Percentiles rank a stretch among this genome's conserved stretches.
These are phyloP conservation scores for Lanmaoa rubissima DNA, from an alignment of 768 basidiomycete genomes.

Conservation along the genomic window DNA sequence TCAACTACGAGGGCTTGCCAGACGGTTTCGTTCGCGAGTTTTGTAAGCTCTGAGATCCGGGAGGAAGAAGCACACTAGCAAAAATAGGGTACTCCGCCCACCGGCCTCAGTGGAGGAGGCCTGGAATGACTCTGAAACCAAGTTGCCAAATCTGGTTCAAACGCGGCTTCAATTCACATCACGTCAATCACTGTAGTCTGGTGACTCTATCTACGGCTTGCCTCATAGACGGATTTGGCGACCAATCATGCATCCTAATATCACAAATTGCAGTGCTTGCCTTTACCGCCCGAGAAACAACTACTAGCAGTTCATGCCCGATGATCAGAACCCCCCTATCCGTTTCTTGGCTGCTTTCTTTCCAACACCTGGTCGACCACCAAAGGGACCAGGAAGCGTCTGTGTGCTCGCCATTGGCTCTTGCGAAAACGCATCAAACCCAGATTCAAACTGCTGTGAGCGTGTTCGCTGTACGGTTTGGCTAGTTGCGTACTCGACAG, in stretches of 20 bases:
- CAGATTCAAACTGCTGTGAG: constrained; percentile 17
- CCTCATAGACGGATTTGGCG: too few species aligned
- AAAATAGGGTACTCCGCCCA: constrained; percentile 24
- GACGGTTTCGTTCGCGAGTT: constrained; percentile 14
- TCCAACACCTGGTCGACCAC: constrained; percentile 48
- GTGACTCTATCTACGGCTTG: too few species aligned
- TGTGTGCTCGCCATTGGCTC: constrained; percentile 63
- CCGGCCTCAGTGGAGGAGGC: constrained; percentile 12
- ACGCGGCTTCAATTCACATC: background rate
- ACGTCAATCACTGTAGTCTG: background rate
- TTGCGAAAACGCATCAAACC: constrained; percentile 34
- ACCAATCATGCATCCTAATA: too few species aligned
- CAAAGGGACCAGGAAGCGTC: constrained; percentile 66
- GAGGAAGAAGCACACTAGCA: constrained; percentile 17
- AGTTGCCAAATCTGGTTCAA: constrained; percentile 20
- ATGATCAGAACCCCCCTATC: constrained; percentile 66
- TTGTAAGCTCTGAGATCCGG: constrained; percentile 11
- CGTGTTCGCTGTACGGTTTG: constrained; percentile 15
- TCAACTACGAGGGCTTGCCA: constrained; percentile 24
- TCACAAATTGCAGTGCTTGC: too few species aligned
- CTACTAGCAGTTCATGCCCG: background rate
- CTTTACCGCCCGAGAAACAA: background rate
- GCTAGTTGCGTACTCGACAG: constrained; percentile 6
- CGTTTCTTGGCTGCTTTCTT: constrained; percentile 66
- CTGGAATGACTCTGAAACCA: constrained; percentile 13